These are phyloP conservation scores for Lasiodiplodia citricola DNA, from an alignment of 2,329 filamentous ascomycete species.

Conservation along the genomic window DNA sequence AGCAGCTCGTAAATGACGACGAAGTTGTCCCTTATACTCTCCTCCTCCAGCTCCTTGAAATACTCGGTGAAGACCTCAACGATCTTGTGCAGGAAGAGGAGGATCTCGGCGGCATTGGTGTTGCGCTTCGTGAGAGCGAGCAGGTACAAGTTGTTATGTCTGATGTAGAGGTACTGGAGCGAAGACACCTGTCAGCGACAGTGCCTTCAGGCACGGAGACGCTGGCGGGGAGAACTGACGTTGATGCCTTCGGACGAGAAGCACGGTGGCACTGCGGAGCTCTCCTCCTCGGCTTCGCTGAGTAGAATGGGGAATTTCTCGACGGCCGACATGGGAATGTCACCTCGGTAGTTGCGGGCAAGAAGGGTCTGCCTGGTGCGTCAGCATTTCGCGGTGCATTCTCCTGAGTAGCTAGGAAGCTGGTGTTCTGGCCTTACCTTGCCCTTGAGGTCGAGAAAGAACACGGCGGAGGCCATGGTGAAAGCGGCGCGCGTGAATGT, in stretches of 20 bases:
- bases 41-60: conserved; percentile 98
- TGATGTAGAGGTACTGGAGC: conserved; percentile 91
- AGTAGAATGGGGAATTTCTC: conserved; percentile 97
- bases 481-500: not conserved
- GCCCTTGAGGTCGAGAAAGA: conserved; percentile 99
- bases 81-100: conserved; percentile 96
- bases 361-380: conserved; percentile 78
- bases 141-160: conserved; percentile 98
- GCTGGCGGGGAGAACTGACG: conserved; percentile 58
- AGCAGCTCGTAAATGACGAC: conserved; percentile 98
- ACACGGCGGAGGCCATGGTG: conserved; percentile 92
- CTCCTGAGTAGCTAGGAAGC: conserved; percentile 29
- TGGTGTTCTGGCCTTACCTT: conserved; percentile 67
- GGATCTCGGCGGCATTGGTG: conserved; percentile 97
- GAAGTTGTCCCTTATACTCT: conserved; percentile 98
- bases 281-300: conserved; percentile 98
- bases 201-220: not conserved
- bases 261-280: conserved; percentile 93
- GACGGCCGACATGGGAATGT: conserved; percentile 98
- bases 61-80: conserved; percentile 99
- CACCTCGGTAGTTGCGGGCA: conserved; percentile 96
- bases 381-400: conserved; percentile 32
- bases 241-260: conserved; percentile 99
- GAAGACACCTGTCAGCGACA: not conserved
- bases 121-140: conserved; percentile 98